These are phyloP conservation scores for Verticillium klebahnii DNA, from an alignment of 2,329 filamentous ascomycete species.

Conservation along the genomic window DNA sequence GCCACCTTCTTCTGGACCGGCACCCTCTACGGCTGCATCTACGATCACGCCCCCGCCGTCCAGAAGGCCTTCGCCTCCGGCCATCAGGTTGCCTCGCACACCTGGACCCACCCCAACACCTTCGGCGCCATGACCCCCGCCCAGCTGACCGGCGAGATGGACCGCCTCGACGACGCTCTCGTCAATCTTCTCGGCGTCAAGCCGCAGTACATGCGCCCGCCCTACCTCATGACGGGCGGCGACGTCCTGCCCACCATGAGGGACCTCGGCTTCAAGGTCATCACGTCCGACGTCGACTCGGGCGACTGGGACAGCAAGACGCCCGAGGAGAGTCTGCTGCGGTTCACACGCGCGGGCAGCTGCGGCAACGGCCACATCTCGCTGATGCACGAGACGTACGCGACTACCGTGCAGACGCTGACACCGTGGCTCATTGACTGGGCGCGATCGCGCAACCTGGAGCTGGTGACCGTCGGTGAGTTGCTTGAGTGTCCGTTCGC, in stretches of 20 bases:
- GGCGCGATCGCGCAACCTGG: conserved; percentile 41
- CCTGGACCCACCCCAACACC: conserved; percentile 43
- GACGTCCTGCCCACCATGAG: conserved; percentile 35
- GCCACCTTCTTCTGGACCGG: conserved; percentile 51
- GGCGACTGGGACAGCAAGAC: conserved; percentile 55
- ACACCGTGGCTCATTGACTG: conserved; percentile 47
- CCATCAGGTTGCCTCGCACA: conserved; percentile 51
- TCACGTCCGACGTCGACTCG: conserved; percentile 57
- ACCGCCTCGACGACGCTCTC: conserved; percentile 43
- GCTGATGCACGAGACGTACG: conserved; percentile 53
- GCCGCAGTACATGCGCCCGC: conserved; percentile 45
- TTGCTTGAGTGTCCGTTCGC: conserved; percentile 4
- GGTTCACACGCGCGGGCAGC: conserved; percentile 41
- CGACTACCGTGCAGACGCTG: conserved; percentile 40
- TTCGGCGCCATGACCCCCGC: conserved; percentile 32
- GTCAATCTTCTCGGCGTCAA: conserved; percentile 44
- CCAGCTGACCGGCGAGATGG: conserved; percentile 42
- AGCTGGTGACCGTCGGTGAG: conserved; percentile 46
- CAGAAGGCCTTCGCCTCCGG: conserved; percentile 45
- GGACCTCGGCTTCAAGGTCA: conserved; percentile 52
- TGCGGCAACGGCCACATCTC: conserved; percentile 46
- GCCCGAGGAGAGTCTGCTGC: conserved; percentile 45
- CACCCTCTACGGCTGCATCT: conserved; percentile 46
- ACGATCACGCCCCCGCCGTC: conserved; percentile 45
- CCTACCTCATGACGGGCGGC: conserved; percentile 42